Percentiles rank a stretch among this genome's conserved stretches.
phyloP scores from a whole-genome alignment of 106 monocot species.

The Platanthera guangdongensis region DNA sequence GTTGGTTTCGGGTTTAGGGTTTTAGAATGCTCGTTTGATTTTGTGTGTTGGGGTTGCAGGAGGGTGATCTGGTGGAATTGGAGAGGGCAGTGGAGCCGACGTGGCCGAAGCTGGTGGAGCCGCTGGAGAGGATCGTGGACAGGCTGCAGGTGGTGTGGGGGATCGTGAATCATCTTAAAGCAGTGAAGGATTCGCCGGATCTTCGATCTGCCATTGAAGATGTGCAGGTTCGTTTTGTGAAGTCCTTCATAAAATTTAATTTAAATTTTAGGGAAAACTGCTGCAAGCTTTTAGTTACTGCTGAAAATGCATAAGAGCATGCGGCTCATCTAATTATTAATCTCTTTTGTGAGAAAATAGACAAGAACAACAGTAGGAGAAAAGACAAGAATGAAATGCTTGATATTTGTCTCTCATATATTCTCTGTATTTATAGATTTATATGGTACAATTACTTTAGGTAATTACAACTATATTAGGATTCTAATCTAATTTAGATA shows the following conservation, averaged over 20 bases:
- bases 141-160: slow-evolving; percentile 84
- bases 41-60: slow-evolving; percentile 24
- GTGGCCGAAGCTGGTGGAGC: slow-evolving; percentile 84
- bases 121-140: slow-evolving; percentile 83
- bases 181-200: slow-evolving; percentile 85
- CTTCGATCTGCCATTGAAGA: slow-evolving; percentile 90
- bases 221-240: slow-evolving; percentile 54
- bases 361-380: no score
- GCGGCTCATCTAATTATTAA: not conserved
- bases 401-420: no score
- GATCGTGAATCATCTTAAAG: slow-evolving; percentile 79
- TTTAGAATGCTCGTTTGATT: slow-evolving; percentile 10
- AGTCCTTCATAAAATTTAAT: not conserved
- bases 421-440: no score
- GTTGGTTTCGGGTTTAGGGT: slow-evolving; percentile 4
- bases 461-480: no score
- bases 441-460: no score
- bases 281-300: not conserved
- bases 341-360: not conserved
- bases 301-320: not conserved
- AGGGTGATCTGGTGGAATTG: slow-evolving; percentile 61
- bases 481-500: no score
- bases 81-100: slow-evolving; percentile 77
- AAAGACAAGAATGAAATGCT: no score
- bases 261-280: not conserved